phyloP scores from a whole-genome alignment of 169 alveolate species.

The Cryptosporidium felis region DNA sequence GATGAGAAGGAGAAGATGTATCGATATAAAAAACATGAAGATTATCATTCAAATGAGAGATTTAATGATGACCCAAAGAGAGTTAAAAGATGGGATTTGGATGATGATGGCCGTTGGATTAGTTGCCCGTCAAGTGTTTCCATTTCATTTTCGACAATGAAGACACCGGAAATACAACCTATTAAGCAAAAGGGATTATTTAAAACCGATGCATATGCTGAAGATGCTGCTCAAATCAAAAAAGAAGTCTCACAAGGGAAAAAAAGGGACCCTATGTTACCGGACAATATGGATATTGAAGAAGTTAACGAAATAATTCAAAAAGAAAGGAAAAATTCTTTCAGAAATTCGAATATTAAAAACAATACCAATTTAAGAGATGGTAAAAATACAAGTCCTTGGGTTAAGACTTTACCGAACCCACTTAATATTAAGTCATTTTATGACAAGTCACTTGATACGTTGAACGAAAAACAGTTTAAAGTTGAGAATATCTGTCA shows the following conservation, averaged over 20 bases:
- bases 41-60: not conserved
- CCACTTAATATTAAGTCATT: slow-evolving; percentile 15
- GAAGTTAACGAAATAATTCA: not conserved
- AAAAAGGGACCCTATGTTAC: slow-evolving; percentile 51
- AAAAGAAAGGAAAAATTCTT: not conserved
- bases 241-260: not conserved
- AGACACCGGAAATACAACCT: slow-evolving; percentile 51
- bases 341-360: not conserved
- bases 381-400: slow-evolving; percentile 1
- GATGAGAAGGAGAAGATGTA: slow-evolving; percentile 18
- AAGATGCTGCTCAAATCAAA: not conserved
- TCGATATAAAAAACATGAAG: slow-evolving; percentile 6
- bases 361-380: not conserved
- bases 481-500: not conserved
- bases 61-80: slow-evolving; percentile 1
- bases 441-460: slow-evolving; percentile 20
- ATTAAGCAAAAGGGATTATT: slow-evolving; percentile 21
- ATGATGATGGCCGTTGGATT: slow-evolving; percentile 61
- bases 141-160: slow-evolving; percentile 47
- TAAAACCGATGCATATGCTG: not conserved
- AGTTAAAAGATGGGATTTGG: slow-evolving; percentile 31
- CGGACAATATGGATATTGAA: slow-evolving; percentile 31
- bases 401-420: slow-evolving; percentile 54
- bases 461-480: slow-evolving; percentile 1
- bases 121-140: slow-evolving; percentile 72